phyloP scores from a whole-genome alignment of 73 alveolate species.

The Uronychia setigera region DNA sequence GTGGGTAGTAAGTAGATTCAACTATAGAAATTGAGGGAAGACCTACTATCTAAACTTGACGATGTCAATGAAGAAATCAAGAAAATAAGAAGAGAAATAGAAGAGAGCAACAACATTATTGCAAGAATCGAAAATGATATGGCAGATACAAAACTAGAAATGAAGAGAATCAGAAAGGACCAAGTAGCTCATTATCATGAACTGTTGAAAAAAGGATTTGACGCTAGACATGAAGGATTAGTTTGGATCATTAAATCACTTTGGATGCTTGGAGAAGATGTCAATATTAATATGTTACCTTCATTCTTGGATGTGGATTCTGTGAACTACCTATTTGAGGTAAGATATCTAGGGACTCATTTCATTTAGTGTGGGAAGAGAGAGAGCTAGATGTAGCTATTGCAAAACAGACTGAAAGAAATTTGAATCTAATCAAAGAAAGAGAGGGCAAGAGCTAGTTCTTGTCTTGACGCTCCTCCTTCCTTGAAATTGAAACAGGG shows the following conservation, averaged over 20 bases:
- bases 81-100: not conserved
- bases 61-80: not conserved
- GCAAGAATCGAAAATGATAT: not conserved
- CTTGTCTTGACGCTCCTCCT: no score
- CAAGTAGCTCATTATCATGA: slow-evolving; percentile 24
- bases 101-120: not conserved
- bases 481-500: no score
- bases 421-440: not conserved
- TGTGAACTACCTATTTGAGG: not conserved
- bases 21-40: not conserved
- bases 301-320: not conserved
- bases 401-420: not conserved
- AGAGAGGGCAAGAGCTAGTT: not conserved
- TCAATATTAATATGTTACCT: slow-evolving; percentile 34
- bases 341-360: not conserved
- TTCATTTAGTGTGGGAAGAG: not conserved
- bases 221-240: slow-evolving; percentile 53
- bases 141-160: not conserved
- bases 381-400: not conserved
- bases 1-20: no score
- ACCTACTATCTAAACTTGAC: not conserved
- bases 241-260: slow-evolving; percentile 44
- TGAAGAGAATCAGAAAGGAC: slow-evolving; percentile 5
- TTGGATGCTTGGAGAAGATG: slow-evolving; percentile 44
- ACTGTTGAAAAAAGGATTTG: slow-evolving; percentile 47